Percentiles rank a stretch among this genome's conserved stretches.
These are phyloP conservation scores for Exutisphaerella laricina DNA, from an alignment of 2,329 filamentous ascomycete genomes.

Conservation along the genomic window DNA sequence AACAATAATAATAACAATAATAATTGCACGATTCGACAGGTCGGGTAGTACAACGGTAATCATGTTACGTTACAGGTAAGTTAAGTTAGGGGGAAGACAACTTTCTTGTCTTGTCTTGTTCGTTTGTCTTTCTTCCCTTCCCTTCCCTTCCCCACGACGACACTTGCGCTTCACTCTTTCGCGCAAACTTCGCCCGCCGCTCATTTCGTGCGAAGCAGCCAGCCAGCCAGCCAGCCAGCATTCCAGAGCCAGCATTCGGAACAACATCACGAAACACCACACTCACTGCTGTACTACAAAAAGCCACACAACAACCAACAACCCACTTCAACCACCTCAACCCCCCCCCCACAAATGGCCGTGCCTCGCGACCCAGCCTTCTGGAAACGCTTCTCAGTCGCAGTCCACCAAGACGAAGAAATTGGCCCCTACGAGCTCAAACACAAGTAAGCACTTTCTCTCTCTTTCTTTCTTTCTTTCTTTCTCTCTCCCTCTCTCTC, in stretches of 20 bases:
- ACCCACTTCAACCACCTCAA: not conserved
- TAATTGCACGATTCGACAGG: no score
- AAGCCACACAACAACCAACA: not conserved
- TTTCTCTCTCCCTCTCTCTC: no score
- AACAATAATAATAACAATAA: no score
- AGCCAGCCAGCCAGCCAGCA: conserved; percentile 2
- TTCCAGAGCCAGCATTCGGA: not conserved
- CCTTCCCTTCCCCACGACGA: not conserved
- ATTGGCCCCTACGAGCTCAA: conserved; percentile 24
- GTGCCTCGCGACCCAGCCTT: conserved; percentile 53
- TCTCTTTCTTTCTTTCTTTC: no score
- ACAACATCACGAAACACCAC: not conserved
- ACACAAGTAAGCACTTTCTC: conserved; percentile 36
- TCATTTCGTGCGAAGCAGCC: conserved; percentile 5
- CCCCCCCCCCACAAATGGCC: conserved; percentile 37
- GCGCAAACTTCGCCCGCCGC: conserved; percentile 10
- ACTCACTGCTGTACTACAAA: no score
- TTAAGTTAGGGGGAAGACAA: no score
- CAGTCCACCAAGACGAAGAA: conserved; percentile 53
- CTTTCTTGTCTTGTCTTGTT: not conserved
- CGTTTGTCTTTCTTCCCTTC: not conserved
- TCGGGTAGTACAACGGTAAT: no score
- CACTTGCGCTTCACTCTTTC: conserved; percentile 20
- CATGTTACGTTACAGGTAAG: no score
- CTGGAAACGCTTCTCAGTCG: conserved; percentile 56